Base-by-base conservation (phyloP, 495 filamentous ascomycete genomes). In the Lophiotrema nucula region DNA sequence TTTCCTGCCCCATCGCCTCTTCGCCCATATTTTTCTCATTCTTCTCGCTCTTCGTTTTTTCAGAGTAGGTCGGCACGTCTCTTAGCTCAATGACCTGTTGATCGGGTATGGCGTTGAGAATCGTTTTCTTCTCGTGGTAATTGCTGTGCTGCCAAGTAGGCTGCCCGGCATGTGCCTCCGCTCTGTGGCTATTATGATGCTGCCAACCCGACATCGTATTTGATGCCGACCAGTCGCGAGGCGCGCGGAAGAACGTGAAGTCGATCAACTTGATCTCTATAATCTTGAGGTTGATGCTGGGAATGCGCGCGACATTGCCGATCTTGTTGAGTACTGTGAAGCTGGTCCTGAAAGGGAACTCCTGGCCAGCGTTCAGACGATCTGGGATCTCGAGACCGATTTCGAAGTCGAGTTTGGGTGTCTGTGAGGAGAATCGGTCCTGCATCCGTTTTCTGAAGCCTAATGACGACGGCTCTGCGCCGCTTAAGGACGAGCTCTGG, bases 221-320 rank as follows among this genome's bases (percentile, higher is more conserved):
- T n/a, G n/a, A 18, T 3, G 58, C 58, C 5, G 25, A 15, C 48
- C 49, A 50, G 37, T 64, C 60, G 4, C 60, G 54, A 1, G 54
- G 49, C 10, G 60, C 60, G 28, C 60, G 60, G n/a, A 49, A 49
- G 21, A 54, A 48, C 13, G 55, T 54, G 28, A 64, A 59, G 33
- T 48, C 54, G 4, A 54, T 13, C 31, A 64, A 27, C 35, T 64
- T 53, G 3, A 64, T 21, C 28, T 54, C 52, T 25, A 54, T 8
- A 6, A 64, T 42, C 16, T 25, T 41, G 24, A 64, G 59, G 2
- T 25, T 28, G 3, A 64, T 27, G 2, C 31, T 3, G 11, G 60
- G 60, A 8, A 64, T 35, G 5, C 37, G 23, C 3, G 33, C 18
- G 24, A 59, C 60, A 15, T 58, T 55, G 11, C 39, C 55, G 19